phyloP scores from a whole-genome alignment of 257 asterid species.

The Apocynum venetum region DNA sequence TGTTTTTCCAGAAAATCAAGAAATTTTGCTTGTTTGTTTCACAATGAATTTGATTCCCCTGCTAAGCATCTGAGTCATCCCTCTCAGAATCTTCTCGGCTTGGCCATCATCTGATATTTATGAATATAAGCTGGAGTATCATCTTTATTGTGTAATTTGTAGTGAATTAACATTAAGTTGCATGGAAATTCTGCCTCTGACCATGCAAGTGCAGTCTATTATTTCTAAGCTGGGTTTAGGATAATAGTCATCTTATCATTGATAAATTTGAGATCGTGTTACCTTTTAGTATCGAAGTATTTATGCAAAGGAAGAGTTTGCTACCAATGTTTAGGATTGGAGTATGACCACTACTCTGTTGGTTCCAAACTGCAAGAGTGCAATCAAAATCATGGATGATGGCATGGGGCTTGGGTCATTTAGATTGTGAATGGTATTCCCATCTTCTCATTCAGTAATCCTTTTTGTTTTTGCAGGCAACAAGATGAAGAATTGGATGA shows the following conservation, averaged over 20 bases:
- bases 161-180: neutral
- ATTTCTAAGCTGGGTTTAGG: neutral
- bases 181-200: neutral
- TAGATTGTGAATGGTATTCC: neutral
- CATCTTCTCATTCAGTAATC: neutral
- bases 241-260: neutral
- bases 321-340: neutral
- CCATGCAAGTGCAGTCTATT: neutral
- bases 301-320: neutral
- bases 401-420: neutral
- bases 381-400: neutral
- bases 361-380: neutral
- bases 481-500: constrained; percentile 38
- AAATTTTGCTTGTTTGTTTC: neutral
- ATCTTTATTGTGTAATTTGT: neutral
- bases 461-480: constrained; percentile 9
- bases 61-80: neutral
- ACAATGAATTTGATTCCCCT: neutral
- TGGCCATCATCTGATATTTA: constrained; percentile 1
- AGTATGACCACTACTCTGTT: neutral
- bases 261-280: neutral
- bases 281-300: neutral
- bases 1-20: neutral
- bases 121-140: neutral
- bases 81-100: neutral